Percentiles rank a stretch among this genome's conserved stretches.
These are phyloP conservation scores for Nakazawaea ernobii DNA, from an alignment of 805 yeast genomes.

Conservation along the genomic window DNA sequence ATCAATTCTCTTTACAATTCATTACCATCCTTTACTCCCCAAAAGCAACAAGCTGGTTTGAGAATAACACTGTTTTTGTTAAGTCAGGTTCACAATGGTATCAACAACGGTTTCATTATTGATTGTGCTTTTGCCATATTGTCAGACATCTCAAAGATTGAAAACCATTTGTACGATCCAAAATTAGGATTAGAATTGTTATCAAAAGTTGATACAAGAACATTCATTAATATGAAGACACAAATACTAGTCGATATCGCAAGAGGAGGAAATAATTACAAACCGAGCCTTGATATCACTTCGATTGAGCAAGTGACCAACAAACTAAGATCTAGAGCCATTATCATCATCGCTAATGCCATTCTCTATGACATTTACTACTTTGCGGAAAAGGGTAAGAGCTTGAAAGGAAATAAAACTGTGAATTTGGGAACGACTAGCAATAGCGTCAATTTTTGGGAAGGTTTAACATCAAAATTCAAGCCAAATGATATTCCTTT, in stretches of 20 bases:
- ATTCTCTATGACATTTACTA: conserved; percentile 41
- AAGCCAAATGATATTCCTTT: conserved; percentile 4
- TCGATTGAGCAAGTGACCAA: not conserved
- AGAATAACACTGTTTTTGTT: conserved; percentile 45
- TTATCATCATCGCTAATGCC: conserved; percentile 33
- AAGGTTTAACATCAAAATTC: not conserved
- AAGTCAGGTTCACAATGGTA: conserved; percentile 20
- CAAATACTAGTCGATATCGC: conserved; percentile 19
- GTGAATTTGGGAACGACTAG: not conserved
- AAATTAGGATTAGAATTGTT: conserved; percentile 31
- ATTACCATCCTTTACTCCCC: conserved; percentile 37
- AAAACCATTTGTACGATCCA: conserved; percentile 16
- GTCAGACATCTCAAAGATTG: conserved; percentile 5
- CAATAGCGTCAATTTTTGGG: conserved; percentile 7
- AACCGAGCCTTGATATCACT: not conserved
- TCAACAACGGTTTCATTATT: conserved; percentile 19
- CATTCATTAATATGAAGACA: conserved; percentile 39
- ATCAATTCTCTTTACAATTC: conserved; percentile 17
- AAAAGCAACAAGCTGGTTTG: conserved; percentile 46
- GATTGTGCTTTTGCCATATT: conserved; percentile 19
- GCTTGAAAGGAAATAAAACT: conserved; percentile 15
- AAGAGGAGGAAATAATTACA: conserved; percentile 1
- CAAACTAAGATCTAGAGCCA: conserved; percentile 17
- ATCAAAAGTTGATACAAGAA: conserved; percentile 41
- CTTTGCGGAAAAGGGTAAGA: conserved; percentile 33